Percentiles rank a stretch among this genome's conserved stretches.
phyloP scores from a whole-genome alignment of 2,329 filamentous ascomycete species.

The Aureobasidium sp. region DNA sequence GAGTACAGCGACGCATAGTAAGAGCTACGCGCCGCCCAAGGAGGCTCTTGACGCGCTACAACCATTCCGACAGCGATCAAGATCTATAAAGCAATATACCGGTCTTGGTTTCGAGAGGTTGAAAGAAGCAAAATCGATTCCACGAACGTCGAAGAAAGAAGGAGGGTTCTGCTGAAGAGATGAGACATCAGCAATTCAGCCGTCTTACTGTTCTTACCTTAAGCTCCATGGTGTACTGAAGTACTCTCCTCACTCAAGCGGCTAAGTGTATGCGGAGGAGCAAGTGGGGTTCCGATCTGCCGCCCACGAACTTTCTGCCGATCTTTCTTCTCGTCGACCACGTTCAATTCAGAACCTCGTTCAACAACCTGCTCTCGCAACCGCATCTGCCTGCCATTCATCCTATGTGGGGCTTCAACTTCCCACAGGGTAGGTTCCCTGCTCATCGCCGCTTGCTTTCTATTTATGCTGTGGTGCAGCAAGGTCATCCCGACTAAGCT shows the following conservation, averaged over 20 bases:
- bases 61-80: not conserved
- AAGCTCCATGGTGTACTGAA: not conserved
- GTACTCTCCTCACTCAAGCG: slow-evolving; percentile 2
- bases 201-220: slow-evolving; percentile 7
- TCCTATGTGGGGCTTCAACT: not conserved
- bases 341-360: no score
- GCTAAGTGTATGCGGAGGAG: not conserved
- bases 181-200: not conserved
- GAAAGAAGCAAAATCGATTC: not conserved
- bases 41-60: slow-evolving; percentile 1
- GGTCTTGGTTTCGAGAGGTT: not conserved
- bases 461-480: not conserved
- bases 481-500: not conserved
- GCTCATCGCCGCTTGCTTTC: not conserved
- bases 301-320: not conserved
- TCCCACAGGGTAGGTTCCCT: not conserved
- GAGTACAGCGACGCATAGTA: not conserved
- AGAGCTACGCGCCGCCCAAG: not conserved
- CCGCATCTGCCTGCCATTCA: not conserved
- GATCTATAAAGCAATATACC: not conserved
- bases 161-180: not conserved
- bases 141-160: not conserved
- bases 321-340: not conserved
- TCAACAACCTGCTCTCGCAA: not conserved
- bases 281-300: slow-evolving; percentile 9